phyloP scores from a whole-genome alignment of 805 yeast genomes.

The Myxozyma monticola region DNA sequence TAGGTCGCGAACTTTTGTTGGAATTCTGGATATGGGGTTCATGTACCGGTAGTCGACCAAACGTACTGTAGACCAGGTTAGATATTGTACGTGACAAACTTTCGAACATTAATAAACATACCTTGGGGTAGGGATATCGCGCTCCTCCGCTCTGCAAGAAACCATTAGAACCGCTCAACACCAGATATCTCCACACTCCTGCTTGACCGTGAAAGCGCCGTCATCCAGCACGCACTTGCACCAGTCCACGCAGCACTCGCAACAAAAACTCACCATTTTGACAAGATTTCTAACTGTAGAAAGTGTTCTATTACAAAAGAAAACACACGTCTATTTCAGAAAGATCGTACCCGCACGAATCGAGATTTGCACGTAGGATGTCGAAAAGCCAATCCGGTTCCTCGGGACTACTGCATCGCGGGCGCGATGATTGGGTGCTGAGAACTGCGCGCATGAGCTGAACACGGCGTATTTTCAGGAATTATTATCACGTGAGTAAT shows the following conservation, averaged over 20 bases:
- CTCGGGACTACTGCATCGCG: conserved; percentile 10
- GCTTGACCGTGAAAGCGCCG: too few species aligned
- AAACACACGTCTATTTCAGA: too few species aligned
- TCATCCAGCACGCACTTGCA: too few species aligned
- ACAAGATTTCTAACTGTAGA: too few species aligned
- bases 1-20: too few species aligned
- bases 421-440: conserved; percentile 11
- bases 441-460: conserved; percentile 3
- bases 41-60: conserved; percentile 32
- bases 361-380: too few species aligned
- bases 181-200: too few species aligned
- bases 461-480: background rate
- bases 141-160: conserved; percentile 32
- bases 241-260: too few species aligned
- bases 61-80: conserved; percentile 29
- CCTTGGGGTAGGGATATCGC: conserved; percentile 35
- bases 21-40: background rate
- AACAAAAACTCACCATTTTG: too few species aligned
- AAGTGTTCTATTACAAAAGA: too few species aligned
- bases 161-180: too few species aligned
- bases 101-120: conserved; percentile 4
- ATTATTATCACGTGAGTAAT: background rate
- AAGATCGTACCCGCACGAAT: too few species aligned
- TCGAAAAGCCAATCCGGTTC: conserved; percentile 3
- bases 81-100: background rate